phyloP scores from a whole-genome alignment of 768 basidiomycete genomes.

The Calocybe gangraenosa region DNA sequence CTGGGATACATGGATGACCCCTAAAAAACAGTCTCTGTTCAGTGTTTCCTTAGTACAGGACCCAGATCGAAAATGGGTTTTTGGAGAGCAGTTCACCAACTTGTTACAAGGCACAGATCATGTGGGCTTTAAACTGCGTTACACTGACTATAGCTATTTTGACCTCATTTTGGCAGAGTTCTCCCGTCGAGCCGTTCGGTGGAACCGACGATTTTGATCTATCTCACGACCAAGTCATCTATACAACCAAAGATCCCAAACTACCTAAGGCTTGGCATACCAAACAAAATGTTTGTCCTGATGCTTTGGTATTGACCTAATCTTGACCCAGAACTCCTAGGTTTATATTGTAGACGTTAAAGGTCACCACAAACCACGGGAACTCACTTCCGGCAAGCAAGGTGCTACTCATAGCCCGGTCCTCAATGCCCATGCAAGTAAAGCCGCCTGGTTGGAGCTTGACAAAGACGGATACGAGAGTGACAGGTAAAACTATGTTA shows the following conservation, averaged over 20 bases:
- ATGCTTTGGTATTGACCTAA: neutral
- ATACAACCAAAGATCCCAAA: slow-evolving; percentile 81
- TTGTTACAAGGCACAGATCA: slow-evolving; percentile 65
- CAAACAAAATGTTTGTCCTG: slow-evolving; percentile 64
- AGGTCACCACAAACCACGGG: slow-evolving; percentile 45
- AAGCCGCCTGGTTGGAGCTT: slow-evolving; percentile 86
- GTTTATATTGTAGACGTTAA: slow-evolving; percentile 65
- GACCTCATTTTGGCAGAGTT: slow-evolving; percentile 35
- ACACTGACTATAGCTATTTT: slow-evolving; percentile 1
- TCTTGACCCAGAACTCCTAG: slow-evolving; percentile 27
- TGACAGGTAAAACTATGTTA: slow-evolving; percentile 50
- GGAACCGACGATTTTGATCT: slow-evolving; percentile 78
- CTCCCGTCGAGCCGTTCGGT: slow-evolving; percentile 87
- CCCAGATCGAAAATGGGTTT: slow-evolving; percentile 46
- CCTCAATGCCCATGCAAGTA: slow-evolving; percentile 61
- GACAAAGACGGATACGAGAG: slow-evolving; percentile 87
- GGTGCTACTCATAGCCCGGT: slow-evolving; percentile 77
- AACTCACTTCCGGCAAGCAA: slow-evolving; percentile 80
- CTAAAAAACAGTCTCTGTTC: slow-evolving; percentile 71
- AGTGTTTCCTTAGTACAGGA: slow-evolving; percentile 52
- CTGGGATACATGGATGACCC: slow-evolving; percentile 75
- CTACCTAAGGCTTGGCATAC: slow-evolving; percentile 83
- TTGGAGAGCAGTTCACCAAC: slow-evolving; percentile 51
- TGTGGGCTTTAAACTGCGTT: slow-evolving; percentile 37
- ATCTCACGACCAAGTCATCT: slow-evolving; percentile 63